These are phyloP conservation scores for Artemisia annua DNA, from an alignment of 129 eudicot genomes.

Conservation along the genomic window DNA sequence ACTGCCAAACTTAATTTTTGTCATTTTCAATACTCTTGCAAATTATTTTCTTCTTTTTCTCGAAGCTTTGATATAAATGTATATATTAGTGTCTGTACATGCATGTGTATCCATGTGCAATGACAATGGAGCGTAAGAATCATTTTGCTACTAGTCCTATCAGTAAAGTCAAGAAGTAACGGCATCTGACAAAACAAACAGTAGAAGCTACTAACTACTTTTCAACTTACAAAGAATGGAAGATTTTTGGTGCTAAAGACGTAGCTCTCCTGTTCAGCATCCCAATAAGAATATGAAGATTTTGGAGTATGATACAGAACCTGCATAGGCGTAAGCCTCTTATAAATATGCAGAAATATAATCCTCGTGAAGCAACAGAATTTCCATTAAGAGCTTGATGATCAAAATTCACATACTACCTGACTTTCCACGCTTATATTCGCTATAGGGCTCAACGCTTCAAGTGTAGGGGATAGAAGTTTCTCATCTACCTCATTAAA, in stretches of 20 bases:
- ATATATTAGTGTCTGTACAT: background rate
- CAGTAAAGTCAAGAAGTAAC: background rate
- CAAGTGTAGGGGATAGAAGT: constrained; percentile 64
- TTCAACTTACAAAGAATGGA: constrained; percentile 88
- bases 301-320: constrained; percentile 95
- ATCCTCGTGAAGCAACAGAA: constrained; percentile 13
- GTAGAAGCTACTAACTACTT: background rate
- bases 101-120: background rate
- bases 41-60: background rate
- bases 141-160: background rate
- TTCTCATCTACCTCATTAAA: constrained; percentile 71
- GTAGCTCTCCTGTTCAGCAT: constrained; percentile 60
- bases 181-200: background rate
- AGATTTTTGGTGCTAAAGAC: constrained; percentile 82
- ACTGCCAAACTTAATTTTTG: background rate
- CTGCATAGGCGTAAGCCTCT: constrained; percentile 41
- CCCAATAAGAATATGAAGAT: constrained; percentile 88
- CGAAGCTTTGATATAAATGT: background rate
- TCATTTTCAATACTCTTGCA: background rate
- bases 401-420: constrained; percentile 36
- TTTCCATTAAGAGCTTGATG: background rate
- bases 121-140: too few species aligned
- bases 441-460: constrained; percentile 74
- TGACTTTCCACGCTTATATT: constrained; percentile 90
- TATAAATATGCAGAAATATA: constrained; percentile 21